A percentile compares a stretch with the other conserved stretches of the same genome.
These are phyloP conservation scores for Solanum aculeatissimum DNA, from an alignment of 305 asterid genomes.

Conservation along the genomic window DNA sequence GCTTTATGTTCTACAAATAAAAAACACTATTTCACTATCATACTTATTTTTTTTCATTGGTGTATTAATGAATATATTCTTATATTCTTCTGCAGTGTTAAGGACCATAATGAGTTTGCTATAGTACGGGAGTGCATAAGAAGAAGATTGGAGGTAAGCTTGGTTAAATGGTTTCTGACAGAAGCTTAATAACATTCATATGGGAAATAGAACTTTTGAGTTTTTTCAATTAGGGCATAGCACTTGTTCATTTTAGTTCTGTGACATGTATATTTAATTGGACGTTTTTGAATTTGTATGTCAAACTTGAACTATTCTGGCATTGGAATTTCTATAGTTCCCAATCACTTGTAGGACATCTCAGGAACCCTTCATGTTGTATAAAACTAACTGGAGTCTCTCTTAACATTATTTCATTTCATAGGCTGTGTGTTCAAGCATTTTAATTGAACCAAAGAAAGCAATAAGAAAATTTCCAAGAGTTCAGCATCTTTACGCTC, in stretches of 20 bases:
- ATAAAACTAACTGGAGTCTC: neutral
- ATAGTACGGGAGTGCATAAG: constrained; percentile 80
- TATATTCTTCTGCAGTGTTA: constrained; percentile 39
- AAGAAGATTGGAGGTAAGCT: constrained; percentile 62
- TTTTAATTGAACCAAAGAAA: constrained; percentile 64
- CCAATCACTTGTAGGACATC: neutral
- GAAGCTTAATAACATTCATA: neutral
- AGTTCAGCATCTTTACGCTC: constrained; percentile 91
- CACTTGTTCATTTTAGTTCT: neutral
- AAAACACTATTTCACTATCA: neutral
- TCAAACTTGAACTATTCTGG: neutral
- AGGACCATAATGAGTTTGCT: constrained; percentile 85
- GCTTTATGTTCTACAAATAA: neutral
- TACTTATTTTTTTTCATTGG: neutral
- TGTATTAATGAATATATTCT: neutral
- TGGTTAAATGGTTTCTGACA: neutral
- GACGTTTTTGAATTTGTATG: neutral
- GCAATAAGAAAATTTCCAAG: constrained; percentile 72
- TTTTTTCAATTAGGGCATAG: neutral
- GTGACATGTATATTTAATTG: neutral
- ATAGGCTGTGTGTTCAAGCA: constrained; percentile 60
- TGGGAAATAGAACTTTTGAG: neutral
- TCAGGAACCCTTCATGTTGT: neutral
- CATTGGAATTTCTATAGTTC: neutral
- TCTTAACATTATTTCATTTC: neutral